These are phyloP conservation scores for Gastrodia elata DNA, from an alignment of 106 monocot species.

Conservation along the genomic window DNA sequence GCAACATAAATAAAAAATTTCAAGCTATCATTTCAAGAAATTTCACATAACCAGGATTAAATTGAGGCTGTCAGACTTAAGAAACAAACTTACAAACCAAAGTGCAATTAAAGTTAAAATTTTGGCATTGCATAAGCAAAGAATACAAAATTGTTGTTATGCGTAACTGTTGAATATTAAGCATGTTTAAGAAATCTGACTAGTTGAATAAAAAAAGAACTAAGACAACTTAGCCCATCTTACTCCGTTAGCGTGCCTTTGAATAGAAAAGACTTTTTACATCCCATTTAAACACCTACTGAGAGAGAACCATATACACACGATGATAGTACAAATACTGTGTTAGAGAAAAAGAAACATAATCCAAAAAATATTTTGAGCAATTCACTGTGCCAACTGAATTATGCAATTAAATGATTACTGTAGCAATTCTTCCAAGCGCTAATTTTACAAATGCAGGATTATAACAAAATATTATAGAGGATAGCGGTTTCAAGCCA, in stretches of 20 bases:
- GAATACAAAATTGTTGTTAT: neutral
- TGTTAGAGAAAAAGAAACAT: neutral
- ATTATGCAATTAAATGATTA: conserved; percentile 3
- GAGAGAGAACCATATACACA: neutral
- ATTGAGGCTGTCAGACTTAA: neutral
- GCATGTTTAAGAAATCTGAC: neutral
- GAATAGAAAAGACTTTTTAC: neutral
- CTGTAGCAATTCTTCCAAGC: neutral
- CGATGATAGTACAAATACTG: neutral
- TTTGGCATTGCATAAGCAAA: neutral
- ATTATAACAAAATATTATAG: neutral
- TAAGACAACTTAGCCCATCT: neutral
- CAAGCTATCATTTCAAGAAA: neutral
- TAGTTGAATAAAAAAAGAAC: neutral
- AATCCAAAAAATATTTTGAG: neutral
- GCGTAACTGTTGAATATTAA: neutral
- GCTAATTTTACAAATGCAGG: neutral
- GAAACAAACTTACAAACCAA: neutral
- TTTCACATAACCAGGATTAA: neutral
- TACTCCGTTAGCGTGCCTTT: neutral
- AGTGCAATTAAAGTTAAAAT: neutral
- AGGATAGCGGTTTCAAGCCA: neutral
- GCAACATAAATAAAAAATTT: neutral
- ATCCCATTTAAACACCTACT: neutral
- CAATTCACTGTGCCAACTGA: neutral